These are phyloP conservation scores for Rhizopogon vulgaris DNA, from an alignment of 768 basidiomycete species.

Conservation along the genomic window DNA sequence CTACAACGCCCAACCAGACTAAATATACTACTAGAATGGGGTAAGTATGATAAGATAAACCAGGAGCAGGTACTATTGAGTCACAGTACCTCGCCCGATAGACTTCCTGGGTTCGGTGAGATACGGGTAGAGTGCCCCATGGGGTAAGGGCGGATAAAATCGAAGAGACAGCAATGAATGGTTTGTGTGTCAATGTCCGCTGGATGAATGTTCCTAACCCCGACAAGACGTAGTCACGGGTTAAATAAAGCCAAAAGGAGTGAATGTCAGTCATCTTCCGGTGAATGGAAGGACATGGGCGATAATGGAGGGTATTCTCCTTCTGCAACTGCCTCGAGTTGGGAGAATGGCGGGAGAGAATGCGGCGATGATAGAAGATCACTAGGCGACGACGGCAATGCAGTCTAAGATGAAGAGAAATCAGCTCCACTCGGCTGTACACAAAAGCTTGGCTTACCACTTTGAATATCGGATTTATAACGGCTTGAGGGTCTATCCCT, in stretches of 20 bases:
- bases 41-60: constrained; percentile 25
- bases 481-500: constrained; percentile 54
- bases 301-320: constrained; percentile 69
- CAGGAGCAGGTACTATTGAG: constrained; percentile 13
- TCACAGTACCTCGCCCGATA: constrained; percentile 5
- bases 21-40: constrained; percentile 28
- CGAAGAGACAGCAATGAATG: constrained; percentile 24
- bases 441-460: constrained; percentile 53
- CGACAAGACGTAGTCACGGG: constrained; percentile 7
- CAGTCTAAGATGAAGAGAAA: constrained; percentile 34
- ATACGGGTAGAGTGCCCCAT: constrained; percentile 21
- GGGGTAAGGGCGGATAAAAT: constrained; percentile 15
- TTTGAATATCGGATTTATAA: constrained; percentile 86
- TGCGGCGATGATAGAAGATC: constrained; percentile 36
- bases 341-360: constrained; percentile 70
- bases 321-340: constrained; percentile 79
- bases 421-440: constrained; percentile 5
- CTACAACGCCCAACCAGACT: constrained; percentile 23
- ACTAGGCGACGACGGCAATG: constrained; percentile 40
- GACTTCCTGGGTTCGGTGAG: constrained; percentile 8
- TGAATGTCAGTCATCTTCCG: constrained; percentile 35
- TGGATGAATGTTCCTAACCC: constrained; percentile 15
- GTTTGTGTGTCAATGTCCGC: constrained; percentile 5
- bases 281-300: constrained; percentile 63
- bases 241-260: constrained; percentile 21